A percentile compares a stretch with the other conserved stretches of the same genome.
Evolutionary conservation across 495 filamentous ascomycete genomes (phyloP).

Genomic region (Neurospora sp.): DNA sequence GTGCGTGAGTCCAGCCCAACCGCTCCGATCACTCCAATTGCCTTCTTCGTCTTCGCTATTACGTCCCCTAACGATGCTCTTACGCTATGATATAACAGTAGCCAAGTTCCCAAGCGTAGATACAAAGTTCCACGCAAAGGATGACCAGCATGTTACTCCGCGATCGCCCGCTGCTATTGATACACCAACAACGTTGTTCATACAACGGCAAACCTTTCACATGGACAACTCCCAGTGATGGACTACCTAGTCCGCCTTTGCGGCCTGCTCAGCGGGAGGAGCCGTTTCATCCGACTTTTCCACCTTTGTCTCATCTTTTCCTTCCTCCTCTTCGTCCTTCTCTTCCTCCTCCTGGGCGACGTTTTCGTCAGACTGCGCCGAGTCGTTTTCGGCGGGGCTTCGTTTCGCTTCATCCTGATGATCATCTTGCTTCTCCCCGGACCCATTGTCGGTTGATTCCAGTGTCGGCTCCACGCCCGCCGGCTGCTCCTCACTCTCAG

Average conservation of each 20-base stretch:
- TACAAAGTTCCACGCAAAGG: too few relatives aligned
- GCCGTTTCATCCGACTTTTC: background rate
- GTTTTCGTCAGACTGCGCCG: background rate
- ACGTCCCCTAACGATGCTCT: constrained; percentile 1
- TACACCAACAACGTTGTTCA: background rate
- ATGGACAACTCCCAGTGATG: background rate
- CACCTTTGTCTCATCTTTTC: constrained; percentile 1
- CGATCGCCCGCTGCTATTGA: too few relatives aligned
- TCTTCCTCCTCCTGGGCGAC: background rate
- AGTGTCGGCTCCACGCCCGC: background rate
- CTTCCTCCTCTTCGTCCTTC: constrained; percentile 17
- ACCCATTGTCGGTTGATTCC: background rate
- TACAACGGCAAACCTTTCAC: background rate
- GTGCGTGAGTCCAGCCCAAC: background rate
- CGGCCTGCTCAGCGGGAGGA: background rate
- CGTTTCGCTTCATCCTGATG: background rate
- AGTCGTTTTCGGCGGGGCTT: background rate
- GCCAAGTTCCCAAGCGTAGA: background rate
- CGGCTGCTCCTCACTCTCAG: background rate
- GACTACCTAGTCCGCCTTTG: background rate
- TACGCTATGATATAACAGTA: background rate
- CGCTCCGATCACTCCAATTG: background rate
- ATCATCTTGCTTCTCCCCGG: background rate
- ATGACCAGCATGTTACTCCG: too few relatives aligned
- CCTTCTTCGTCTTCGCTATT: constrained; percentile 1